A percentile compares a stretch with the other conserved stretches of the same genome.
Conservation (phyloP, 73 alveolate species). For the Tetrahymena malaccensis region DNA sequence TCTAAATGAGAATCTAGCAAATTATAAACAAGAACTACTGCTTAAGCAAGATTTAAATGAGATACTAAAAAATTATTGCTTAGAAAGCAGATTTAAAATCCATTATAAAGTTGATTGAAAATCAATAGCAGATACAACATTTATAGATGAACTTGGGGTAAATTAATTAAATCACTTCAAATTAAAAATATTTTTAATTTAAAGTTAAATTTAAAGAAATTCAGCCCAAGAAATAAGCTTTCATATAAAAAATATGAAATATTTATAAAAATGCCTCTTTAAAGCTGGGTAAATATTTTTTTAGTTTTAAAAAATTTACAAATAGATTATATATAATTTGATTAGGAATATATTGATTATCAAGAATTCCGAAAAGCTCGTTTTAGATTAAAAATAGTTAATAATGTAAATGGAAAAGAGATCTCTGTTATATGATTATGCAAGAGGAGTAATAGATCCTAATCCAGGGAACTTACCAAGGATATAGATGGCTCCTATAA, state of each 20-base stretch:
- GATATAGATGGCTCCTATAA: neutral
- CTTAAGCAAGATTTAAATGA: neutral
- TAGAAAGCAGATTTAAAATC: neutral
- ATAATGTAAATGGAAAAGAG: neutral
- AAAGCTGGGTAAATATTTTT: neutral
- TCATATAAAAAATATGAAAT: neutral
- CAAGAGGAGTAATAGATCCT: neutral
- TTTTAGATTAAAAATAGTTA: neutral
- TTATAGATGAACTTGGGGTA: neutral
- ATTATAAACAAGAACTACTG: neutral
- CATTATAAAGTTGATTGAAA: neutral
- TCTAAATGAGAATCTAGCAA: neutral
- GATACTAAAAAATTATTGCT: neutral
- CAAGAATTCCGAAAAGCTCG: neutral
- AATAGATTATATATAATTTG: neutral
- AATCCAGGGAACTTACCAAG: neutral
- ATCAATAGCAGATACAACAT: neutral
- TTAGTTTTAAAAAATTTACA: neutral
- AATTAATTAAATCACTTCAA: neutral
- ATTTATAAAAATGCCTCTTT: neutral
- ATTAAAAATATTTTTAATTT: neutral
- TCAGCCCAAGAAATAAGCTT: neutral
- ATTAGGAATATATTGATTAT: neutral
- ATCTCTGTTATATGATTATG: neutral
- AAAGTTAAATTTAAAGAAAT: neutral